These are phyloP conservation scores for Prunus davidiana DNA, from an alignment of 306 rosid species.

Conservation along the genomic window DNA sequence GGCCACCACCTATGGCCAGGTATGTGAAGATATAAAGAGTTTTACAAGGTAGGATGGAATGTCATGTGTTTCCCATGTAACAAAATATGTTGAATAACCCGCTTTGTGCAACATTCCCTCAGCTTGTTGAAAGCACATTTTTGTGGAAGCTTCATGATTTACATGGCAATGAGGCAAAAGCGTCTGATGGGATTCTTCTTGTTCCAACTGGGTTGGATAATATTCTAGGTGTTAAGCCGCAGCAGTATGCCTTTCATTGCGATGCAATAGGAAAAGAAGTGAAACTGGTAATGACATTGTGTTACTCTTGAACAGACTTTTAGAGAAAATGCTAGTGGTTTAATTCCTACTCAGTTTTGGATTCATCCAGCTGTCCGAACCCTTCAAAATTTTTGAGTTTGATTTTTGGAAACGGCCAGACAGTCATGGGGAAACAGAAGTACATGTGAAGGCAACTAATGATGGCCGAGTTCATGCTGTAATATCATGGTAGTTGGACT, in stretches of 20 bases:
- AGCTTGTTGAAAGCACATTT: constrained; percentile 83
- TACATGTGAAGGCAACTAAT: constrained; percentile 55
- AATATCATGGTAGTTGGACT: constrained; percentile 69
- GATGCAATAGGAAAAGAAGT: constrained; percentile 58
- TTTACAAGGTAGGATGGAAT: background rate
- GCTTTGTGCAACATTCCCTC: constrained; percentile 4
- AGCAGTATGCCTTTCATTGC: constrained; percentile 79
- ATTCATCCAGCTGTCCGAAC: constrained; percentile 91
- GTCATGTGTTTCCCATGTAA: background rate
- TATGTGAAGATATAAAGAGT: constrained; percentile 12
- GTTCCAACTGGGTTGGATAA: constrained; percentile 47
- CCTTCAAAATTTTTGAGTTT: constrained; percentile 97
- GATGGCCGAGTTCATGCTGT: constrained; percentile 79
- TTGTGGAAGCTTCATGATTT: constrained; percentile 80
- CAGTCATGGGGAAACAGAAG: constrained; percentile 59
- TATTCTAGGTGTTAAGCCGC: constrained; percentile 49
- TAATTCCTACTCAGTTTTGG: constrained; percentile 46
- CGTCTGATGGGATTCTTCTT: constrained; percentile 66
- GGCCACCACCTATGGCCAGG: constrained; percentile 89
- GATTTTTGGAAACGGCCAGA: constrained; percentile 98
- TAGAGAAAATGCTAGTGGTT: constrained; percentile 21
- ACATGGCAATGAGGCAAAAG: constrained; percentile 46
- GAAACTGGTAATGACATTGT: constrained; percentile 50
- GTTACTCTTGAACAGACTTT: constrained; percentile 16
- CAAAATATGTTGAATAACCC: background rate